A percentile compares a stretch with the other conserved stretches of the same genome.
phyloP scores from a whole-genome alignment of 139 green algal species.

The Chlorokybus atmophyticus region DNA sequence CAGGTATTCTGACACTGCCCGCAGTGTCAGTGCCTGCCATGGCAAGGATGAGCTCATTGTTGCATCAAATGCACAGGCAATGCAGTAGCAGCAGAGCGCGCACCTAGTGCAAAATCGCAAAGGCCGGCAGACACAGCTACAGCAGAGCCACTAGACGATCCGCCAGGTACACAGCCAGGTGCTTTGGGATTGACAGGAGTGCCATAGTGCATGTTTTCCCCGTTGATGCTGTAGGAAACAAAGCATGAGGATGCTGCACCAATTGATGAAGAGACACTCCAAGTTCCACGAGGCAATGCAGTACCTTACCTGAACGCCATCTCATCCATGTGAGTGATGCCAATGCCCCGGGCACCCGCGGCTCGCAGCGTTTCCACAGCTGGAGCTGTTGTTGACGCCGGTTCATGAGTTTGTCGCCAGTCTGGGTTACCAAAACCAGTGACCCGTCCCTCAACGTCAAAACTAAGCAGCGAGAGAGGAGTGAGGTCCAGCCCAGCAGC shows the following conservation, averaged over 20 bases:
- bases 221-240: slow-evolving; percentile 28
- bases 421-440: slow-evolving; percentile 59
- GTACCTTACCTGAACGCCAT: slow-evolving; percentile 40
- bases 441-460: slow-evolving; percentile 35
- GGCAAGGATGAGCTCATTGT: background rate
- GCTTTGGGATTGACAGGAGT: slow-evolving; percentile 63
- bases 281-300: background rate
- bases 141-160: slow-evolving; percentile 74
- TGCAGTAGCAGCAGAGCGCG: background rate
- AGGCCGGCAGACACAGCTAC: slow-evolving; percentile 44
- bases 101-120: background rate
- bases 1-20: slow-evolving; percentile 68
- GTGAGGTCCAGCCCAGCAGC: too few relatives aligned
- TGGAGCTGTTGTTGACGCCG: slow-evolving; percentile 34
- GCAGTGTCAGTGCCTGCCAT: slow-evolving; percentile 66
- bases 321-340: slow-evolving; percentile 81
- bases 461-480: slow-evolving; percentile 7
- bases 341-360: slow-evolving; percentile 49
- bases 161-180: slow-evolving; percentile 58
- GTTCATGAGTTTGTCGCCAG: slow-evolving; percentile 50
- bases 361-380: slow-evolving; percentile 49
- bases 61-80: background rate
- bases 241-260: background rate
- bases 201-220: slow-evolving; percentile 76
- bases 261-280: background rate